Base-by-base conservation (phyloP, 495 filamentous ascomycete genomes). In the Cercophora scortea region DNA sequence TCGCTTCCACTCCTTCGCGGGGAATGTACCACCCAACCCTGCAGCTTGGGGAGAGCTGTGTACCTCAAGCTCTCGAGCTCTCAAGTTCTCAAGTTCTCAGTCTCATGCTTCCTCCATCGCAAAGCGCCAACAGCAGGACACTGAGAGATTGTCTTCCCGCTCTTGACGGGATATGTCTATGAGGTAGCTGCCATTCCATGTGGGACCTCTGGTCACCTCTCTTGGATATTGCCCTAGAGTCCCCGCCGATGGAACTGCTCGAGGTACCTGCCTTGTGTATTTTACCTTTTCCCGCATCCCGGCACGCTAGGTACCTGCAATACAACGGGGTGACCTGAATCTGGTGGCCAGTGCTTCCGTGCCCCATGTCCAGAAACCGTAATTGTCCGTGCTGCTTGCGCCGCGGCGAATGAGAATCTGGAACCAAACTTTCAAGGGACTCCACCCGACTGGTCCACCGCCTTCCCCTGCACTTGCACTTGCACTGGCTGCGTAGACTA, bases 1-100 rank as follows among this genome's bases (percentile, higher is more conserved):
- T 64, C 58, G 56, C 61, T 64, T 61, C 61, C 58, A 52, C 43
- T 51, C 53, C 49, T 57, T 57, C 47, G 55, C 58, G 55, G 55
- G 61, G 55, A 59, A 53, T 58, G 32, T 17, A 25, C 25, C 25
- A 25, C 25, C 9, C 42, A 56, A 39, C 58, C 58, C 54, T 64
- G 61, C 56, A 59, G 45, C 25, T 10, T 32, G 34, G 47, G 25
- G 25, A 25, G 25, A 25, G 44, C 34, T 49, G 51, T 49, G 51
- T 49, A 19, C 19, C 49, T 35, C 42, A 46, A 40, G 38, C 35
- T 32, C 47, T 15, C 19, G 34, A 17, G 7, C 35, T 34, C 38
- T 25, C 25, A 25, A 25, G 25, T 25, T 25, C 25, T 25, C 25
- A 25, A 25, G 25, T 25, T 25, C 25, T 5, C 25, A 25, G 5